Evolutionary conservation across 768 basidiomycete genomes (phyloP), one percentile per base, ranked within the genome.

Genomic region (Erythrobasidium yunnanense): DNA sequence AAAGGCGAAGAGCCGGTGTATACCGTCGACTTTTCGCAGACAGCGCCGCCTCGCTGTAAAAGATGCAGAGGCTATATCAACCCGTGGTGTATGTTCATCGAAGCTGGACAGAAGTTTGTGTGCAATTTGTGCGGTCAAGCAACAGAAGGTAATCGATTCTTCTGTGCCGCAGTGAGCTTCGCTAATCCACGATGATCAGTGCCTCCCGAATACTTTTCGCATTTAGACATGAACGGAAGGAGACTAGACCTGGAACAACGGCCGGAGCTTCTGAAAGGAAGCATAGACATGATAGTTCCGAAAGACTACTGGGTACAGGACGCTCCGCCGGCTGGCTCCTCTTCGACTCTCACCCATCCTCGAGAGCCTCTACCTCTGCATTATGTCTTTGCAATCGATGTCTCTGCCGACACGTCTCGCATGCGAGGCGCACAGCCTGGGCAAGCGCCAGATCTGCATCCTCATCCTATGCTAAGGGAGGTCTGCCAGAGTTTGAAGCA

Each of bases 61-160:
- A 79, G 82, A 33, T 99, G 95, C 76, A 81, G 88, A 70, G 88
- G 81, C 0, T 99, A 97, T 75, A 80, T 99, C 71, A 97, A 96
- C 73, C 87, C 91, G 0, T 97, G 90, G 90, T 90, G 86, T 75
- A 78, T 78, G 25, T 99, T 89, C 84, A 77, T 82, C 20, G 81
- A 86, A 7, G 87, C 87, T 1, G 95, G 95, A 4, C 81, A 81
- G 66, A 83, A 81, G 70, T 99, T 92, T 89, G 84, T 81, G 71
- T 99, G 95, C 75, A 97, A 97, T 79, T 74, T 99, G 17, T 99
- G 95, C 77, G 77, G 79, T 1, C 82, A 84, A 70, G 83, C 87
- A 73, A 90, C 87, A n/a, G 81, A 84, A 79, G 91, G 93, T 92
- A n/a, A n/a, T n/a, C n/a, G n/a, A n/a, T n/a, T n/a, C n/a, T n/a